Conservation (phyloP, 1,284 basidiomycete genomes). For the Rhodotorula sp. region DNA sequence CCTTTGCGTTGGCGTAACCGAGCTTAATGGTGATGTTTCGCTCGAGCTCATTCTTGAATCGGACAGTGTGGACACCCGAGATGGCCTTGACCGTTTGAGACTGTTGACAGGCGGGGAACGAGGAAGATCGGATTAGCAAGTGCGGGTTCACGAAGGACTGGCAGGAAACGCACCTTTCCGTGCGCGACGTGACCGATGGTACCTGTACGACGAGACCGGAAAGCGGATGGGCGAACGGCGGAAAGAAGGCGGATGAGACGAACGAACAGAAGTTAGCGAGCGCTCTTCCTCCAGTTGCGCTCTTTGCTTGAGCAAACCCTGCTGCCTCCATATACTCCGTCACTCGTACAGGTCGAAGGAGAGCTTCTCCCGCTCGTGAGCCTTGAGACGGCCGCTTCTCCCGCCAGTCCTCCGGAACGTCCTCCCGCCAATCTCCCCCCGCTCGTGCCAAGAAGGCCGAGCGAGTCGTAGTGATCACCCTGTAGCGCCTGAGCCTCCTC, state of each 20-base stretch:
- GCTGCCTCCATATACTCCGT: no score
- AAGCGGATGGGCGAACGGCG: neutral
- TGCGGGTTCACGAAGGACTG: no score
- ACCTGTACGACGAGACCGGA: slow-evolving; percentile 52
- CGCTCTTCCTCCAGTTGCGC: no score
- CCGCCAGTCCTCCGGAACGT: no score
- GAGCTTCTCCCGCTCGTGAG: no score
- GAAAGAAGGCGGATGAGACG: neutral
- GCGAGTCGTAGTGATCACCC: no score
- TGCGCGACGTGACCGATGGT: slow-evolving; percentile 84
- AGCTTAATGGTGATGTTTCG: slow-evolving; percentile 99
- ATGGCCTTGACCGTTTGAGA: slow-evolving; percentile 99
- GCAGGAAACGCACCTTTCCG: neutral
- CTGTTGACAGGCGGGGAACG: slow-evolving; percentile 50
- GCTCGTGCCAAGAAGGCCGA: no score
- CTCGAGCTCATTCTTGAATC: slow-evolving; percentile 98
- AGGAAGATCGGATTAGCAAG: slow-evolving; percentile 50
- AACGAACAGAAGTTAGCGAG: neutral
- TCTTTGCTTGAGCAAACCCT: no score
- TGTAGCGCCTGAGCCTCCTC: no score
- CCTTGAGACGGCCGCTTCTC: no score
- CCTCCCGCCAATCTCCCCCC: no score
- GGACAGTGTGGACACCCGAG: slow-evolving; percentile 97
- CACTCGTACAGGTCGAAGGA: no score
- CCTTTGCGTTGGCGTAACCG: slow-evolving; percentile 93